Conservation (phyloP, 129 eudicot species). For the Logfia minima region DNA sequence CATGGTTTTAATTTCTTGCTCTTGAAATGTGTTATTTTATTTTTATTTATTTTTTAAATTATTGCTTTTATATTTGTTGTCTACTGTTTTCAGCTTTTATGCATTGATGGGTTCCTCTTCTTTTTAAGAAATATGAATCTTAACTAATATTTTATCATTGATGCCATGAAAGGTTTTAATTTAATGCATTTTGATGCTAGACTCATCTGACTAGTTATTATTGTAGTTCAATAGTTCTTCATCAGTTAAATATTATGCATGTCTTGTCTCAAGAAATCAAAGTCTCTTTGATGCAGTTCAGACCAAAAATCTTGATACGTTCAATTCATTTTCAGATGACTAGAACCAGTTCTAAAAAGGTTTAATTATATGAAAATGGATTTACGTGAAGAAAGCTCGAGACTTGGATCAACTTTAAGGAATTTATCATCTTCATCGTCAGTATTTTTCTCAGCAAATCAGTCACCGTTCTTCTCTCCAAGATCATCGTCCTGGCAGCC, state of each 20-base stretch:
- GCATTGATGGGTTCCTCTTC: background rate
- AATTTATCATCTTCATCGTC: slow-evolving; percentile 92
- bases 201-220: background rate
- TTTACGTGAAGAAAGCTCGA: slow-evolving; percentile 64
- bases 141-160: background rate
- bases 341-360: slow-evolving; percentile 25
- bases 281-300: slow-evolving; percentile 2
- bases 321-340: slow-evolving; percentile 41
- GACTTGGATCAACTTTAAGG: slow-evolving; percentile 65
- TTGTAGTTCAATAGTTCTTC: background rate
- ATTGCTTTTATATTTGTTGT: slow-evolving; percentile 3
- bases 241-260: background rate
- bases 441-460: slow-evolving; percentile 82
- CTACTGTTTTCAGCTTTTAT: background rate
- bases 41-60: background rate
- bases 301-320: slow-evolving; percentile 20
- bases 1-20: slow-evolving; percentile 5
- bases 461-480: slow-evolving; percentile 90
- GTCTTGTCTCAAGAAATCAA: background rate
- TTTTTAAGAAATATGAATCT: background rate
- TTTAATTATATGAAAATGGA: slow-evolving; percentile 57
- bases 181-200: slow-evolving; percentile 8
- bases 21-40: background rate
- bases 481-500: slow-evolving; percentile 59
- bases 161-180: background rate